Base-by-base conservation (phyloP, 164 flowering plant genomes). In the Magnolia officinalis region DNA sequence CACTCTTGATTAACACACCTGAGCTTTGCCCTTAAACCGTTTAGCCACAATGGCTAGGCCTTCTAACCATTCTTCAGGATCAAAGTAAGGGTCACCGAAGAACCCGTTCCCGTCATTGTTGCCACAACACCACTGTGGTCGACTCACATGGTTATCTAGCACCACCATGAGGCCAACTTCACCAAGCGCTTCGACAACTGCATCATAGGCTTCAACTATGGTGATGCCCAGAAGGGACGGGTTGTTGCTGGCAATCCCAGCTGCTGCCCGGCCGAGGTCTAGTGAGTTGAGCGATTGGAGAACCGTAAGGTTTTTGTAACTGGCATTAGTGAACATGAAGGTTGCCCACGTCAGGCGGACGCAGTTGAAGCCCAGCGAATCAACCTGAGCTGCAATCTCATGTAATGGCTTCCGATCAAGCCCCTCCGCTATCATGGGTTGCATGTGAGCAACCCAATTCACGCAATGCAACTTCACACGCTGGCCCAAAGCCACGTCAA, bases 291-390 rank as follows among this genome's bases (percentile, higher is more conserved):
- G 73, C 6, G 85, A 80, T 19, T 80, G 73, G 1, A 73, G 58
- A 2, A 86, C 88, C 1, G 85, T 83, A 14, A 70, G 51, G 8
- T 70, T 50, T 1, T 71, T 75, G 29, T 67, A 72, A 19, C 7
- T 2, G 2, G 31, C 20, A 3, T 82, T 52, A 20, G 90, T 87
- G 77, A 82, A 84, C 87, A 86, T 81, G 70, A 66, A 81, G 5
- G 83, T 80, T 2, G 91, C 81, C 87, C 87, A 85, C 1, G 89
- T 87, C 55, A 89, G 82, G 16, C 91, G 84, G 8, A 89, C 90
- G 74, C 87, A 84, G 69, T 87, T 89, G 77, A 87, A 89, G 0
- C 89, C 88, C 29, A 80, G 65, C 1, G 83, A 72, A 21, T 77
- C 61, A 0, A 89, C 78, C 23, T 66, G 29, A 1, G 50, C 20